Percentiles rank a stretch among this genome's conserved stretches.
Conservation (phyloP, 768 basidiomycete species). For the Kockovaella imperatae region DNA sequence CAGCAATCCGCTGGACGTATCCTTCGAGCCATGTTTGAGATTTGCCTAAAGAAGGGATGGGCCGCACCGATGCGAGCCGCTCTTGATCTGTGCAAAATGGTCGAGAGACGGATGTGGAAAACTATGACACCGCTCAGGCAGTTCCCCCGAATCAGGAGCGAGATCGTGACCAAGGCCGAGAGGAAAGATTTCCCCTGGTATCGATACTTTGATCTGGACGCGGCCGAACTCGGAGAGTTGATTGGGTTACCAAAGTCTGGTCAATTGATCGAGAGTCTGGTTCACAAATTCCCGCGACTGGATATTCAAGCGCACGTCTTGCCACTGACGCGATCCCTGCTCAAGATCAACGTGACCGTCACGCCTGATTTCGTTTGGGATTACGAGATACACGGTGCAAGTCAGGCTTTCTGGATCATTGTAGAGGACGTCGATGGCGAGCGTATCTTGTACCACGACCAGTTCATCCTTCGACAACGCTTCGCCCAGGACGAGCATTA, state of each 20-base stretch:
- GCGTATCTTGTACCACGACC: constrained; percentile 87
- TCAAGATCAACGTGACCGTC: constrained; percentile 87
- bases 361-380: constrained; percentile 99
- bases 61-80: constrained; percentile 85
- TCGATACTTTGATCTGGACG: constrained; percentile 81
- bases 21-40: constrained; percentile 92
- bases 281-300: constrained; percentile 92
- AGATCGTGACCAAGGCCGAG: constrained; percentile 79
- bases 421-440: constrained; percentile 98
- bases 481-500: constrained; percentile 92
- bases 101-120: constrained; percentile 73
- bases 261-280: constrained; percentile 78
- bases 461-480: constrained; percentile 80
- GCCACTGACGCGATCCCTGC: constrained; percentile 85
- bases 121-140: constrained; percentile 97
- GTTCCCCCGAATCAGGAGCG: constrained; percentile 60
- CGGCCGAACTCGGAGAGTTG: constrained; percentile 86
- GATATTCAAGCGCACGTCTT: constrained; percentile 95
- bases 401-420: constrained; percentile 85
- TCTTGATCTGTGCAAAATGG: constrained; percentile 92
- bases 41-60: constrained; percentile 97
- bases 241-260: constrained; percentile 92
- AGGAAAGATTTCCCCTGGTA: constrained; percentile 99
- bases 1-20: constrained; percentile 96
- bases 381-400: constrained; percentile 77